Base-by-base conservation (phyloP, 2,329 filamentous ascomycete species). In the Colletotrichum simmondsii region DNA sequence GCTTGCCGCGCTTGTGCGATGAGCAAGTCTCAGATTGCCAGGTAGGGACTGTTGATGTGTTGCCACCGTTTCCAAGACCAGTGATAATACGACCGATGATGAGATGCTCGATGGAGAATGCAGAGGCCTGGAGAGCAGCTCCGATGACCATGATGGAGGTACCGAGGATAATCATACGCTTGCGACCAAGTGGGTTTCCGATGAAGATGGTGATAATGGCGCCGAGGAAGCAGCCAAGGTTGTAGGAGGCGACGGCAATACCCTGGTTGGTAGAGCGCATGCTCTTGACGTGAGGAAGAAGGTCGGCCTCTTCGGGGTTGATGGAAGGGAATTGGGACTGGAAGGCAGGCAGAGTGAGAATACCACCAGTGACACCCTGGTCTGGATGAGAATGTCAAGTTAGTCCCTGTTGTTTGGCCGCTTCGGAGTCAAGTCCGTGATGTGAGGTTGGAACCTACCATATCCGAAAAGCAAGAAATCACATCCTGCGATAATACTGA, bases 281-380 rank as follows among this genome's bases (percentile, higher is more conserved):
- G 42, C 83, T 82, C 61, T 80, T 80, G 66, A 84, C 78, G 1
- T 77, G 65, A 0, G 75, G 42, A 56, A 79, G 78, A 22, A 82
- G 78, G 10, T 37, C 59, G 2, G 12, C 14, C 74, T 73, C 52
- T 80, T 79, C 46, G 75, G 72, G 0, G 79, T 77, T 28, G 52
- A 64, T 72, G 32, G 68, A 53, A 60, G 73, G 89, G 75, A 91
- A 91, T 19, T 83, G 81, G 2, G 80, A 77, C 2, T 90, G 83
- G 76, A 93, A 94, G 11, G 87, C 86, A 24, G 87, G 83, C 77
- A 95, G 87, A 3, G 92, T 94, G 69, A 96, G 84, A 75, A 96
- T 90, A 69, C 92, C 92, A 58, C 92, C 93, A 87, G 94, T 95
- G 11, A 94, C 92, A 78, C 93, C 91, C 81, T 93, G 92, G 80